Percentiles rank a stretch among this genome's conserved stretches.
Evolutionary conservation across 2,329 filamentous ascomycete genomes (phyloP).

Genomic region (Stagonosporopsis chrysanthemi): DNA sequence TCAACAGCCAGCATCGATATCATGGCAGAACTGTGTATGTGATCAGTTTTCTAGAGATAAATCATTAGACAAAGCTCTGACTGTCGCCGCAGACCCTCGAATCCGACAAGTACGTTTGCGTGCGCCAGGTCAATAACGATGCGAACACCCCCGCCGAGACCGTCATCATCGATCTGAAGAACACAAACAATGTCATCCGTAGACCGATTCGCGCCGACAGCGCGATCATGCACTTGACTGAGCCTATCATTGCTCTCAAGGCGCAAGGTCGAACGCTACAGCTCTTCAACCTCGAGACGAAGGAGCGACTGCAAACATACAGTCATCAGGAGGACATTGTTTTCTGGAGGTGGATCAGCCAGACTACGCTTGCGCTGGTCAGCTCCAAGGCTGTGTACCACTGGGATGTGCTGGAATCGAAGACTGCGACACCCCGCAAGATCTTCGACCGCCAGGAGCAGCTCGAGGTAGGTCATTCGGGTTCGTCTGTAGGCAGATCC

Average conservation of each 20-base stretch:
- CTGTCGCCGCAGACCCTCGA: conserved; percentile 78
- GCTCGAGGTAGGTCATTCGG: conserved; percentile 69
- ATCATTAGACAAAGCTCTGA: conserved; percentile 27
- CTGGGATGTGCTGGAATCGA: conserved; percentile 93
- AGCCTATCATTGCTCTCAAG: conserved; percentile 95
- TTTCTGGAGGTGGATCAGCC: conserved; percentile 99
- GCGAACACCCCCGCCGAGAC: conserved; percentile 88
- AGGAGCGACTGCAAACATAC: conserved; percentile 95
- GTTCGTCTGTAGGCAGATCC: not conserved
- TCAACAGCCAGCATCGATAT: conserved; percentile 72
- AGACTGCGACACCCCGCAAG: conserved; percentile 80
- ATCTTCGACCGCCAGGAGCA: conserved; percentile 94
- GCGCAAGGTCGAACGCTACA: conserved; percentile 93
- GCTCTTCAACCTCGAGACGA: conserved; percentile 93
- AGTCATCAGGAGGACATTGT: conserved; percentile 97
- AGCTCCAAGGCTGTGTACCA: conserved; percentile 93
- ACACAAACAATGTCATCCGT: conserved; percentile 92
- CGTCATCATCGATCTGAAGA: conserved; percentile 97
- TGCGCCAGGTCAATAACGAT: conserved; percentile 85
- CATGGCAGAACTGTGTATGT: conserved; percentile 86
- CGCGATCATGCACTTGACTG: conserved; percentile 99
- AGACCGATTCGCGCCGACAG: conserved; percentile 98
- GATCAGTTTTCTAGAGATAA: not conserved
- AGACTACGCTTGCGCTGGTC: conserved; percentile 85
- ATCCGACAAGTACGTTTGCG: conserved; percentile 95